These are phyloP conservation scores for Neofusicoccum parvum DNA, from an alignment of 2,329 filamentous ascomycete species.

Conservation along the genomic window DNA sequence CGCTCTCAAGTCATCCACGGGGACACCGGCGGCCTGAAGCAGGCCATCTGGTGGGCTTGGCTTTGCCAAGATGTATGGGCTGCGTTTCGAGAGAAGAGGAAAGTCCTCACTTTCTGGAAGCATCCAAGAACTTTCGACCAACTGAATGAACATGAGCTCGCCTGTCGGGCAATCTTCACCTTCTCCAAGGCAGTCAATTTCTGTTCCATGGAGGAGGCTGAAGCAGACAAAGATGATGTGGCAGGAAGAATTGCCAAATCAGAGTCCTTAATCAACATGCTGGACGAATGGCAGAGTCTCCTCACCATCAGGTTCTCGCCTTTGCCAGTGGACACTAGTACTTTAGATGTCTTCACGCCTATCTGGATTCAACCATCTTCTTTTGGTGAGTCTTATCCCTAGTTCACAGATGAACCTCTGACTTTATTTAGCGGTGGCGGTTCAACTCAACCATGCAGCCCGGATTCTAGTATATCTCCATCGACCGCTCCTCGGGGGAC, in stretches of 20 bases:
- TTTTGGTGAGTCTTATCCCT: conserved; percentile 34
- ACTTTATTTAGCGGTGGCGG: conserved; percentile 42
- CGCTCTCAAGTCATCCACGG: conserved; percentile 64
- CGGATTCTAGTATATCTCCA: conserved; percentile 57
- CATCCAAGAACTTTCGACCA: conserved; percentile 52
- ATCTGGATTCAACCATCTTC: conserved; percentile 56
- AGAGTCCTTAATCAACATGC: conserved; percentile 48
- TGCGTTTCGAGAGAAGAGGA: conserved; percentile 60
- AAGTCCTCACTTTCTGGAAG: conserved; percentile 61
- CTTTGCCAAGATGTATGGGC: conserved; percentile 68
- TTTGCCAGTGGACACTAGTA: conserved; percentile 33
- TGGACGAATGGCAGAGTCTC: conserved; percentile 54
- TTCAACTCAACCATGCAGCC: conserved; percentile 57
- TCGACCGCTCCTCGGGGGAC: conserved; percentile 53
- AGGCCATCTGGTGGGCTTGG: conserved; percentile 68
- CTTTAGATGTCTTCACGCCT: conserved; percentile 41
- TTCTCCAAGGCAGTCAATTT: conserved; percentile 61
- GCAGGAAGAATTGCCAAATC: conserved; percentile 48
- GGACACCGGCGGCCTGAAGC: conserved; percentile 57
- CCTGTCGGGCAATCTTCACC: conserved; percentile 56
- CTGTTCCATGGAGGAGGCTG: conserved; percentile 54
- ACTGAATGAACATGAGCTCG: conserved; percentile 57
- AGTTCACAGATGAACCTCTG: background rate
- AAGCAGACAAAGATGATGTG: conserved; percentile 45
- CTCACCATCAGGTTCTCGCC: conserved; percentile 48